Evolutionary conservation across 2,329 filamentous ascomycete genomes (phyloP), one percentile per base, ranked within the genome.

Genomic region (Didymella pinodella): DNA sequence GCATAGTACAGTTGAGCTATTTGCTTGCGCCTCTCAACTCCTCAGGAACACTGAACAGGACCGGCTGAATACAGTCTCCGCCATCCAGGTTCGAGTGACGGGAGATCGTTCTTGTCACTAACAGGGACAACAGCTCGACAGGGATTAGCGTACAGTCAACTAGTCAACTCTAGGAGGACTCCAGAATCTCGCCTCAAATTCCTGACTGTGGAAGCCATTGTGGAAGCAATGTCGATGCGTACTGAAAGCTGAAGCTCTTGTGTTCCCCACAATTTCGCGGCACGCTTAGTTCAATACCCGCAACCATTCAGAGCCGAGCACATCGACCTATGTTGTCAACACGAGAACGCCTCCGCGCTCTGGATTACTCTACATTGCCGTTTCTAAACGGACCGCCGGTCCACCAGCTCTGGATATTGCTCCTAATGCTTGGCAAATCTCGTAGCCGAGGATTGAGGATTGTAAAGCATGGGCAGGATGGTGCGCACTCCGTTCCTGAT

Each of bases 371-470:
- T 70, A 49, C 60, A 68, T 71, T 69, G 69, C 67, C 71, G 64
- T 67, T 47, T 61, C 56, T 45, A 54, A 65, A 59, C 68, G 69
- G 68, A 65, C 69, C 68, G 68, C 67, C 70, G 70, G 68, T 65
- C 71, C 68, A 71, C 45, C 65, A 72, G 74, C 72, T 71, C 63
- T 70, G 57, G 57, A 76, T 74, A 76, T 75, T 75, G 61, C 57
- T 60, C 54, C 31, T 49, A 10, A 22, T 36, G 20, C 73, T 77
- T 75, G 71, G 73, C 73, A 59, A 48, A 48, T 18, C 4, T 45
- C 32, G 28, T 22, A 47, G 20, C 32, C 40, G 40, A 46, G 34
- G 26, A 20, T 50, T 34, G 20, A 54, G 10, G n/a, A 25, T 7
- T 1, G 16, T 46, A 12, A 14, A 5, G 16, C n/a, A 18, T 11